A percentile compares a stretch with the other conserved stretches of the same genome.
These are phyloP conservation scores for Lathyrus tuberosus DNA, from an alignment of 306 rosid species.

Conservation along the genomic window DNA sequence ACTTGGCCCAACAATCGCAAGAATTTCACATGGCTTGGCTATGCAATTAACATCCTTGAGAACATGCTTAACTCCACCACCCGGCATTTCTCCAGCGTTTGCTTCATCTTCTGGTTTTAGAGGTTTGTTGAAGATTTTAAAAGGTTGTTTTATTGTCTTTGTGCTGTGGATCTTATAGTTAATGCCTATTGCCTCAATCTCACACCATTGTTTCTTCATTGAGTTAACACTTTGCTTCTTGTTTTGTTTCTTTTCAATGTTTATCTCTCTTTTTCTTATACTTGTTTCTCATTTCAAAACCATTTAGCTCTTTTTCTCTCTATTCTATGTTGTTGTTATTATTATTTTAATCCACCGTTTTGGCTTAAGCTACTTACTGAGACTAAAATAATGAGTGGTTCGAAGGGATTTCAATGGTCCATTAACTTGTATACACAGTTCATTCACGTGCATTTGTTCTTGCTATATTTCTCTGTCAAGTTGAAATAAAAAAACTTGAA, in stretches of 20 bases:
- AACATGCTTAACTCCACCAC: slow-evolving; percentile 56
- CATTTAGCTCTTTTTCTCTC: slow-evolving; percentile 26
- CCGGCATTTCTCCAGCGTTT: slow-evolving; percentile 33
- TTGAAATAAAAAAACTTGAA: not conserved
- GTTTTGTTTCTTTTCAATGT: slow-evolving; percentile 20
- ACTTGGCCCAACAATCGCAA: slow-evolving; percentile 88
- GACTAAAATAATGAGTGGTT: slow-evolving; percentile 36
- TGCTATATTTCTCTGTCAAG: slow-evolving; percentile 18
- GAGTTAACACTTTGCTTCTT: slow-evolving; percentile 26
- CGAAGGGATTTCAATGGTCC: not conserved
- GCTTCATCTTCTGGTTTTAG: slow-evolving; percentile 44
- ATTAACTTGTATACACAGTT: not conserved
- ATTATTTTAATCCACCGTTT: slow-evolving; percentile 29
- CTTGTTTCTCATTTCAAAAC: slow-evolving; percentile 36
- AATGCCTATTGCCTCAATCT: slow-evolving; percentile 69
- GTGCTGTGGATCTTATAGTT: slow-evolving; percentile 55
- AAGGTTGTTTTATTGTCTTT: slow-evolving; percentile 43
- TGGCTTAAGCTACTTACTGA: slow-evolving; percentile 39
- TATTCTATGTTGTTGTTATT: slow-evolving; percentile 30
- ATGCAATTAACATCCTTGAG: slow-evolving; percentile 61
- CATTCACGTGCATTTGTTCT: slow-evolving; percentile 50
- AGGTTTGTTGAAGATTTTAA: slow-evolving; percentile 50
- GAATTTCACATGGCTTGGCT: slow-evolving; percentile 73
- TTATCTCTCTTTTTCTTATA: slow-evolving; percentile 24
- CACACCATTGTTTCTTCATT: slow-evolving; percentile 84